A percentile compares a stretch with the other conserved stretches of the same genome.
Evolutionary conservation across 495 filamentous ascomycete genomes (phyloP).

Genomic region (Hypoxylon trugodes): DNA sequence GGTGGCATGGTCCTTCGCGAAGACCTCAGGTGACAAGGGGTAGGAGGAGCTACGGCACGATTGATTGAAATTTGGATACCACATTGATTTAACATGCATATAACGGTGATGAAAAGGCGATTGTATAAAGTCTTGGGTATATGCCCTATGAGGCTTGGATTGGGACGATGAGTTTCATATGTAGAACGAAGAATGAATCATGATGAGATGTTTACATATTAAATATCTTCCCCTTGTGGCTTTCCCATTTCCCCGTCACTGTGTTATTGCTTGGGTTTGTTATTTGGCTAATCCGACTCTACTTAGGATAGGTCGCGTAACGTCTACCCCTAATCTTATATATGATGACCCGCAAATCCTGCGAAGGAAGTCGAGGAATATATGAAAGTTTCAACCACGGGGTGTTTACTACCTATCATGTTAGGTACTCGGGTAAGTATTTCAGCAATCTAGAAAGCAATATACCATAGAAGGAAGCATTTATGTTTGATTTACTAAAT

Average conservation of each 20-base stretch:
- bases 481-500: too few species aligned
- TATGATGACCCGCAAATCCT: too few species aligned
- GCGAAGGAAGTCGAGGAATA: too few species aligned
- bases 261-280: neutral
- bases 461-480: too few species aligned
- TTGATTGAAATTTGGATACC: conserved; percentile 13
- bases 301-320: too few species aligned
- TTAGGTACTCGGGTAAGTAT: too few species aligned
- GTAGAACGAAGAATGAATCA: conserved; percentile 41
- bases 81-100: neutral
- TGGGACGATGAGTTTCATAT: conserved; percentile 30
- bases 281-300: too few species aligned
- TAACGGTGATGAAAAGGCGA: neutral
- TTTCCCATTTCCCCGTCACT: neutral
- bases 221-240: neutral
- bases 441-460: too few species aligned
- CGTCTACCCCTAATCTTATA: too few species aligned
- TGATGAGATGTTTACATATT: conserved; percentile 21
- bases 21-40: conserved; percentile 23
- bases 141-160: conserved; percentile 1
- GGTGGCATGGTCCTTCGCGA: conserved; percentile 37
- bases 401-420: too few species aligned
- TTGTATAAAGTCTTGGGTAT: conserved; percentile 10
- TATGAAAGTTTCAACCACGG: too few species aligned
- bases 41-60: conserved; percentile 34